A percentile compares a stretch with the other conserved stretches of the same genome.
Evolutionary conservation across 257 asterid genomes (phyloP).

Genomic region (Solanum okadae): DNA sequence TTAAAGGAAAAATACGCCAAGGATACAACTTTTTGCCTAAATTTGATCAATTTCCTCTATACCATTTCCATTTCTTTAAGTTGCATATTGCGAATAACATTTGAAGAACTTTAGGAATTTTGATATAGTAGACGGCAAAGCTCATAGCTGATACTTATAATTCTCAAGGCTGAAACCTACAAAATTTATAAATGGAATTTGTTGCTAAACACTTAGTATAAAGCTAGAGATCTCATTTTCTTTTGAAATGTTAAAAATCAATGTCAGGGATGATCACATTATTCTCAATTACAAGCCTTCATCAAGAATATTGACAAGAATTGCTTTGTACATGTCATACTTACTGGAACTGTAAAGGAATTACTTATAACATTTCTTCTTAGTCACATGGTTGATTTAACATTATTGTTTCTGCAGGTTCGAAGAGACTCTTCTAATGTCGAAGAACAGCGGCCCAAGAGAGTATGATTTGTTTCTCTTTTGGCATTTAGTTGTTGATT

Average conservation of each 20-base stretch:
- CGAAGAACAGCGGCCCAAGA: constrained; percentile 36
- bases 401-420: constrained; percentile 26
- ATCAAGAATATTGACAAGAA: neutral
- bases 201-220: neutral
- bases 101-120: neutral
- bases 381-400: neutral
- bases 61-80: neutral
- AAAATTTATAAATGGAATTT: neutral
- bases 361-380: neutral
- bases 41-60: neutral
- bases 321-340: neutral
- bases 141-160: neutral
- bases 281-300: neutral
- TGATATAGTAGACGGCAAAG: neutral
- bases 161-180: neutral
- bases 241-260: neutral
- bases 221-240: neutral
- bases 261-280: neutral
- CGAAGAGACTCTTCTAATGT: constrained; percentile 39
- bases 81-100: neutral
- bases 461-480: constrained; percentile 31
- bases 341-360: neutral
- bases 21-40: neutral
- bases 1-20: neutral
- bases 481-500: neutral